These are phyloP conservation scores for Bruguiera parviflora DNA, from an alignment of 345 rosid genomes.

Conservation along the genomic window DNA sequence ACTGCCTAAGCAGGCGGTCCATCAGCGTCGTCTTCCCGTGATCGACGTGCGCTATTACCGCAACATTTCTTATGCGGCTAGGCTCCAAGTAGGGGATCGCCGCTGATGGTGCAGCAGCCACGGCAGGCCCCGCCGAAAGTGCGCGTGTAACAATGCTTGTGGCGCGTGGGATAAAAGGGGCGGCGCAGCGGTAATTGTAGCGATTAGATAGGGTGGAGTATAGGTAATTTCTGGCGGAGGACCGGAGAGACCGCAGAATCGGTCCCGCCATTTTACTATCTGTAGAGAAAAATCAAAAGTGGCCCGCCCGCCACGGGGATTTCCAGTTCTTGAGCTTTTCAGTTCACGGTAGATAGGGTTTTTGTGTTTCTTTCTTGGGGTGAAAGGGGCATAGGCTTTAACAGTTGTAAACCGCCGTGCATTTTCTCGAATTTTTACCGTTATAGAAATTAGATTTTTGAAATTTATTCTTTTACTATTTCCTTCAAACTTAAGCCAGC, in stretches of 20 bases:
- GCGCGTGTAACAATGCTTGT: slow-evolving; percentile 23
- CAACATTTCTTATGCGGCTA: slow-evolving; percentile 74
- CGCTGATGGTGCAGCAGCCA: too few species aligned
- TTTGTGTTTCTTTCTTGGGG: too few species aligned
- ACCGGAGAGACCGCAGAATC: slow-evolving; percentile 66
- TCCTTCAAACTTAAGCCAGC: too few species aligned
- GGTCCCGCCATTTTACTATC: slow-evolving; percentile 59
- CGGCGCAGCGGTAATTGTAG: slow-evolving; percentile 6
- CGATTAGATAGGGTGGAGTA: slow-evolving; percentile 33
- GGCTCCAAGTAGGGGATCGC: slow-evolving; percentile 49
- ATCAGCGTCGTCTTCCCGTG: slow-evolving; percentile 97
- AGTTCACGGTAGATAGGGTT: too few species aligned
- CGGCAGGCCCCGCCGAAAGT: slow-evolving; percentile 47
- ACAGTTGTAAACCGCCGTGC: too few species aligned
- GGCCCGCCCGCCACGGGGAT: slow-evolving; percentile 8
- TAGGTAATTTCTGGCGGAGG: slow-evolving; percentile 47
- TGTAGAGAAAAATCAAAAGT: background rate
- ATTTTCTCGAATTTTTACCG: too few species aligned
- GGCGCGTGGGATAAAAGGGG: slow-evolving; percentile 19
- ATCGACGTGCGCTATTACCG: slow-evolving; percentile 97
- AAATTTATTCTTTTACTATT: too few species aligned
- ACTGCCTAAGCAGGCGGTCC: slow-evolving; percentile 96
- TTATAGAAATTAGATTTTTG: too few species aligned
- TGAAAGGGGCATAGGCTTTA: too few species aligned
- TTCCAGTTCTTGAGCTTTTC: background rate